Percentiles rank a stretch among this genome's conserved stretches.
Evolutionary conservation across 139 green algal genomes (phyloP).

Genomic region (Edaphochlamys debaryana): DNA sequence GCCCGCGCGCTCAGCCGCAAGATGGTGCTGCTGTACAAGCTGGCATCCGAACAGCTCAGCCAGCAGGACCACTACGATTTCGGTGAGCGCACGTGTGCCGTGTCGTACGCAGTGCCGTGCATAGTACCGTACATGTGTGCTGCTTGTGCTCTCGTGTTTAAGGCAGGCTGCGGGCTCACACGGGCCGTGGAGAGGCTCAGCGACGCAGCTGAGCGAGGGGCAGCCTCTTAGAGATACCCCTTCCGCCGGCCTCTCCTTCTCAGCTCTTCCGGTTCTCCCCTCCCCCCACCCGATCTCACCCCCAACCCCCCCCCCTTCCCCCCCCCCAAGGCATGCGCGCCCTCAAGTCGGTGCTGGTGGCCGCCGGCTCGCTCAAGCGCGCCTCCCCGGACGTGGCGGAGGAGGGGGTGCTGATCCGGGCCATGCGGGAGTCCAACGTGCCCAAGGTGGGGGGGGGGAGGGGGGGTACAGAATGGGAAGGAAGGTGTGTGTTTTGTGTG

Average conservation of each 20-base stretch:
- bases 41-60: slow-evolving; percentile 77
- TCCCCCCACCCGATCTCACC: too few species aligned
- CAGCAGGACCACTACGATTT: slow-evolving; percentile 84
- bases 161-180: too few species aligned
- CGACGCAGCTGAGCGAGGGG: too few species aligned
- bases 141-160: too few species aligned
- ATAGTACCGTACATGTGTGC: too few species aligned
- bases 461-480: not conserved
- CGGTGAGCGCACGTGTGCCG: slow-evolving; percentile 33
- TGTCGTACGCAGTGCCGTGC: too few species aligned
- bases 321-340: slow-evolving; percentile 78
- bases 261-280: too few species aligned
- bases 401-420: slow-evolving; percentile 77
- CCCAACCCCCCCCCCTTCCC: too few species aligned
- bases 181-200: too few species aligned
- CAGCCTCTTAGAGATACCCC: too few species aligned
- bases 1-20: slow-evolving; percentile 75
- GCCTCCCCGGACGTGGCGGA: slow-evolving; percentile 64
- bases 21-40: slow-evolving; percentile 87
- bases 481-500: not conserved
- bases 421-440: slow-evolving; percentile 84
- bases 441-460: too few species aligned
- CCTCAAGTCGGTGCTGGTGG: slow-evolving; percentile 85
- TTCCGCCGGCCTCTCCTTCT: too few species aligned
- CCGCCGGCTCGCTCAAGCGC: slow-evolving; percentile 80